Evolutionary conservation across 2,329 filamentous ascomycete species (phyloP), one percentile per base, ranked within the genome.

Genomic region (Neonectria magnoliae): DNA sequence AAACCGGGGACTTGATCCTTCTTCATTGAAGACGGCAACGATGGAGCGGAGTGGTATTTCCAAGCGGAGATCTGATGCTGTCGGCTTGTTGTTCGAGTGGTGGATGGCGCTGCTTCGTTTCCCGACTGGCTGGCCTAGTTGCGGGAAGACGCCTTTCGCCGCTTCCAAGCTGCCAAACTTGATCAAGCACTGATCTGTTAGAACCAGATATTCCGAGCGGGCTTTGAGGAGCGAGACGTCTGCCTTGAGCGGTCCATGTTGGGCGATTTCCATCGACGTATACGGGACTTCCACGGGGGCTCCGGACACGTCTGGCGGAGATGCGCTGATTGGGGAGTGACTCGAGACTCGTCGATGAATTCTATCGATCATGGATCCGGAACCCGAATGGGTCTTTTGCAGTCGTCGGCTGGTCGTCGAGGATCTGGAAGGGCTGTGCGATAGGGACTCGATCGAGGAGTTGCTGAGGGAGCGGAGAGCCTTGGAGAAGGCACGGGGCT

Each of bases 11-110:
- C 82, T 80, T 1, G 81, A 80, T 47, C 81, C 81, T 69, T 87
- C 85, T 31, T 85, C 82, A 31, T 81, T 81, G 66, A 87, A 87
- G 2, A 82, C 81, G 2, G 86, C 83, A 41, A 88, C 82, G 25
- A 88, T 79, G 41, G 80, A 81, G 16, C 82, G 79, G 8, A 87
- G 75, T 0, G 85, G 84, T 8, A 88, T 81, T 53, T 83, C 80
- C 33, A 85, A 71, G 18, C 80, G 79, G 60, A 80, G 68, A 51
- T 82, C 80, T 47, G 78, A 72, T n/a, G 76, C 69, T 11, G 74
- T 70, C 5, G 75, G 70, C 65, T 79, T 77, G 64, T 73, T 73
- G 44, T 69, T 60, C 6, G 65, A 60, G 8, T 72, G 67, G 8
- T 75, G 73, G n/a, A 62, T 56, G 13, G 47, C 44, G 42, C 58